phyloP scores from a whole-genome alignment of 1,139 yeast genomes.

The Lodderomyces jiufengensis region DNA sequence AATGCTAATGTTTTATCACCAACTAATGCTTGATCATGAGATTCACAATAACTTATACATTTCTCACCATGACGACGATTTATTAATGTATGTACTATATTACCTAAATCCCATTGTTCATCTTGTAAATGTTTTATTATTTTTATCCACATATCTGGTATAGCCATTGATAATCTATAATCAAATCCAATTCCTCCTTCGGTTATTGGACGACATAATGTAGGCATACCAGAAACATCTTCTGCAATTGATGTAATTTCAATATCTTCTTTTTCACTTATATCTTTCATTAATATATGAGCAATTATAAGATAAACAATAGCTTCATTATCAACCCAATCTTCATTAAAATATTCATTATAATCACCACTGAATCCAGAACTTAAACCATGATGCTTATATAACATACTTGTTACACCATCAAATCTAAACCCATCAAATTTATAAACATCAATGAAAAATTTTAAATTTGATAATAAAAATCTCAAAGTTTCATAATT shows the following conservation, averaged over 20 bases:
- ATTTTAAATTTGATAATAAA: constrained; percentile 81
- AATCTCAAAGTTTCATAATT: constrained; percentile 87
- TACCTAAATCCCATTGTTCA: constrained; percentile 89
- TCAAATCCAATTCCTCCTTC: constrained; percentile 92
- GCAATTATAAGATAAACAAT: constrained; percentile 85
- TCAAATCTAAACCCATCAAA: constrained; percentile 97
- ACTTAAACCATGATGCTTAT: constrained; percentile 87
- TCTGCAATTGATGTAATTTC: constrained; percentile 83
- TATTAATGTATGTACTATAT: constrained; percentile 75
- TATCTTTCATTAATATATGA: constrained; percentile 63
- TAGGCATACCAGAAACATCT: constrained; percentile 97
- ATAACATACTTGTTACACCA: constrained; percentile 93
- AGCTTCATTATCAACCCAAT: constrained; percentile 85
- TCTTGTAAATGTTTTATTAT: constrained; percentile 77
- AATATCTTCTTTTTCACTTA: constrained; percentile 40
- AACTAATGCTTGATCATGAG: constrained; percentile 96
- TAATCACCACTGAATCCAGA: constrained; percentile 90
- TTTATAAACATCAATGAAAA: constrained; percentile 73
- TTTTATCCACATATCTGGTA: constrained; percentile 99
- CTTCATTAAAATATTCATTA: constrained; percentile 77
- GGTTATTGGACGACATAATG: constrained; percentile 70
- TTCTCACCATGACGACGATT: constrained; percentile 87
- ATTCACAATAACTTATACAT: constrained; percentile 90
- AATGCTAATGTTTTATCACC: constrained; percentile 96
- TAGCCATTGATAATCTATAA: constrained; percentile 92